Base-by-base conservation (phyloP, 345 rosid genomes). In the Physaria fendleri region DNA sequence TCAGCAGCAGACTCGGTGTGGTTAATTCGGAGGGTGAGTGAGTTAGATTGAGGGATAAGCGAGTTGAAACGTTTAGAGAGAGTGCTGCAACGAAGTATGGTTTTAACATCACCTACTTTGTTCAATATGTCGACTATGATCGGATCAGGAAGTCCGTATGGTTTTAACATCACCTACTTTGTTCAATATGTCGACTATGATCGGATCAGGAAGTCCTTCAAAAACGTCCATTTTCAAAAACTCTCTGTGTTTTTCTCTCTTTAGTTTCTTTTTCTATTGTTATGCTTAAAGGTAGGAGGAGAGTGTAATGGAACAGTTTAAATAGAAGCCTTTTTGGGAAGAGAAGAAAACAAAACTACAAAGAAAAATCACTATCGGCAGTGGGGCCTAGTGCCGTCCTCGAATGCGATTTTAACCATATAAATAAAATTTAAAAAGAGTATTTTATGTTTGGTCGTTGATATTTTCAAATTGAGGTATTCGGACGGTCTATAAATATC, bases 91-190 rank as follows among this genome's bases (percentile, higher is more conserved):
- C 69, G 68, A 28, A 69, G 68, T 32, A 69, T 6, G 3, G 68
- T 69, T 55, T 6, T 69, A 22, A 69, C 74, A 52, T 69, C 74
- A 39, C 45, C 52, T 1, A 69, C 58, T 69, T 69, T 69, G 74
- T 62, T 69, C 24, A 69, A 69, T 44, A 69, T 62, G 12, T 69
- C 69, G 29, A 62, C 24, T 23, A 69, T 3, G 50, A 69, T 47
- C 23, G 68, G 25, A 47, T 69, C 74, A 0, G 74, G 74, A 23
- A 69, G 44, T 16, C 68, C 68, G 68, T 32, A 69, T 6, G 3
- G 68, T 69, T 55, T 6, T 69, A 22, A 69, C 74, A 52, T 69
- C 74, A 39, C 45, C 52, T 1, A 69, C 58, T 69, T 69, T 69
- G 74, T 62, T 69, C 24, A 69, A 69, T 44, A 69, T 62, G 12